Conservation (phyloP, 345 rosid genomes). For the Pistacia atlantica region DNA sequence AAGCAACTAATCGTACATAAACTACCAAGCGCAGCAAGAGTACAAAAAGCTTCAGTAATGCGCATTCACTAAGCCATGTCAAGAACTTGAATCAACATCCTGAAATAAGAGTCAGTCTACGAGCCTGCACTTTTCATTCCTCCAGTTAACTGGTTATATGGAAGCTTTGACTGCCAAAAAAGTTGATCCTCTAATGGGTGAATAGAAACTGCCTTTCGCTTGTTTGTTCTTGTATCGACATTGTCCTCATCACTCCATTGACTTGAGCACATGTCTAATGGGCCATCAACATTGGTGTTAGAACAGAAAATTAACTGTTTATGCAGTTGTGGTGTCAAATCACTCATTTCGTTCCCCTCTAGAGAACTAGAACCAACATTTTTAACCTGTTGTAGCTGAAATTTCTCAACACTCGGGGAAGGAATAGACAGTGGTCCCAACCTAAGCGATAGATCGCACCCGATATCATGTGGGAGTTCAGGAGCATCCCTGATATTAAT, state of each 20-base stretch:
- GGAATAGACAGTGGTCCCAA: slow-evolving; percentile 60
- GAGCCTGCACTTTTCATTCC: slow-evolving; percentile 34
- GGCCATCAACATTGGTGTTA: slow-evolving; percentile 13
- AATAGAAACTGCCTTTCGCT: slow-evolving; percentile 38
- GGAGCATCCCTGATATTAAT: slow-evolving; percentile 13
- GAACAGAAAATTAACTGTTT: slow-evolving; percentile 19
- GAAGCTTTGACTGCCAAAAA: slow-evolving; percentile 40
- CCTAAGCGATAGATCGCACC: slow-evolving; percentile 73
- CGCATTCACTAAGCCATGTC: slow-evolving; percentile 23
- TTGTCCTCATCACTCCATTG: slow-evolving; percentile 17
- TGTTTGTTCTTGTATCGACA: slow-evolving; percentile 28
- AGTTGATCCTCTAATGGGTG: slow-evolving; percentile 33
- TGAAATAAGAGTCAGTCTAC: slow-evolving; percentile 21
- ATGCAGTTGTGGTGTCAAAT: slow-evolving; percentile 18
- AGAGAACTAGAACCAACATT: slow-evolving; percentile 25
- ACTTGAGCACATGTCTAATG: slow-evolving; percentile 22
- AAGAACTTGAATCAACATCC: slow-evolving; percentile 27
- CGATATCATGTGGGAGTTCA: slow-evolving; percentile 23
- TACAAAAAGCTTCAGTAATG: slow-evolving; percentile 20
- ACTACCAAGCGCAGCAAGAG: background rate
- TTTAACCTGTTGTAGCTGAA: slow-evolving; percentile 20
- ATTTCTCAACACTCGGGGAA: slow-evolving; percentile 13
- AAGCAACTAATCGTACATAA: slow-evolving; percentile 23
- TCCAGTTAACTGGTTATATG: slow-evolving; percentile 24
- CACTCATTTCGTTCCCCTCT: slow-evolving; percentile 29